A percentile compares a stretch with the other conserved stretches of the same genome.
phyloP scores from a whole-genome alignment of 169 alveolate species.

The Eimeria brunetti region DNA sequence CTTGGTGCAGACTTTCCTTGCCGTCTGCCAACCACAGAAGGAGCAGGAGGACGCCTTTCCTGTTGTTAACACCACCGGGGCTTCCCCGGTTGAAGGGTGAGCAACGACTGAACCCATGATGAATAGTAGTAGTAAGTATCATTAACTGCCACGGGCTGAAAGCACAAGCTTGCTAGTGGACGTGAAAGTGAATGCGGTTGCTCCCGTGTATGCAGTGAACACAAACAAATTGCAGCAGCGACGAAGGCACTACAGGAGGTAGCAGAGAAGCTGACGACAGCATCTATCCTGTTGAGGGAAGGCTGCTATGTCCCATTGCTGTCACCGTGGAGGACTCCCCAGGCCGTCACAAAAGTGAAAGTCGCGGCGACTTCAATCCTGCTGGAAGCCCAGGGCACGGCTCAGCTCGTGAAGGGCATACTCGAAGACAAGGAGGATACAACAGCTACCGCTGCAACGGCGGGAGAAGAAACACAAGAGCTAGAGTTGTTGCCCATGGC shows the following conservation, averaged over 20 bases:
- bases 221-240: conserved; percentile 15
- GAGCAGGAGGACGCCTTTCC: conserved; percentile 13
- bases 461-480: conserved; percentile 4
- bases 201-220: conserved; percentile 4
- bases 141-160: not conserved
- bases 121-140: not conserved
- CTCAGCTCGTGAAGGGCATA: conserved; percentile 47
- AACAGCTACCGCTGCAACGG: not conserved
- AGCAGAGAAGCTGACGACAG: conserved; percentile 2
- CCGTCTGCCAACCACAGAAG: conserved; percentile 1
- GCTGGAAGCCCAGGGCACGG: conserved; percentile 30
- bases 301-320: conserved; percentile 54
- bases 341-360: not conserved
- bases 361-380: conserved; percentile 28
- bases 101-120: not conserved
- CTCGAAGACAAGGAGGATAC: conserved; percentile 16
- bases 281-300: conserved; percentile 1
- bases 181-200: not conserved
- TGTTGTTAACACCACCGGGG: not conserved
- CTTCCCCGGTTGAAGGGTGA: not conserved
- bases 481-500: conserved; percentile 49
- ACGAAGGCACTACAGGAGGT: conserved; percentile 6
- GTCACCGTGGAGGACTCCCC: conserved; percentile 2
- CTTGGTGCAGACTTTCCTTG: conserved; percentile 24
- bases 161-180: not conserved